Evolutionary conservation across 2,329 filamentous ascomycete genomes (phyloP), one percentile per base, ranked within the genome.

Genomic region (Aaosphaeria arxii): DNA sequence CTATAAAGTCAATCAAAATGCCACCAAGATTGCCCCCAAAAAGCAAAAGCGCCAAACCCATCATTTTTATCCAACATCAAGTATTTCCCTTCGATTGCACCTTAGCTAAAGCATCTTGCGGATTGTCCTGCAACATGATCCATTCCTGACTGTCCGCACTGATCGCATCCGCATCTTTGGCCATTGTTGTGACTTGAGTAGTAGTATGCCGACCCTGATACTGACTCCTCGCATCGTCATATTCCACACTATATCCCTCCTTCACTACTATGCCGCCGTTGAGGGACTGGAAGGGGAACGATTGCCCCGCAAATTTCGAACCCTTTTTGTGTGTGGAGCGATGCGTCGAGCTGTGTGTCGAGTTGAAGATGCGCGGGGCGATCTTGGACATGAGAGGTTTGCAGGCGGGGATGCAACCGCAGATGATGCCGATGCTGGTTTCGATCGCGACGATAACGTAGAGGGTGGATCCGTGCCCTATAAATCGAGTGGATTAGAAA

Each of bases 321-420:
- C 30, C 28, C 29, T 49, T 49, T 35, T 46, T 45, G 5, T 29
- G 43, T 29, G 28, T 9, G 17, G 43, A 35, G 6, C 28, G 32
- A 24, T 45, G 43, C 13, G 35, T 43, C 29, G 40, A 41, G 40
- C 41, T 38, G 11, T 51, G 49, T 1, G 54, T 51, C 24, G 45
- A 50, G 17, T 5, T 51, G 40, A 68, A 69, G n/a, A 64, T 32
- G 29, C 47, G 53, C 1, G 66, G 64, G 36, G 62, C 59, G 13
- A 64, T 30, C 9, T 43, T 45, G 40, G 59, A 58, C 47, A 69
- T 49, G 6, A 68, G 52, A 3, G 66, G 66, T 46, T 67, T 68
- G 52, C 59, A 63, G 32, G 59, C 59, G 1, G 63, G 63, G 4
- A 69, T 57, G 35, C 62, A 69, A 31, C 63, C 64, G 40, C 63